Conservation (phyloP, 768 basidiomycete species). For the Psilocybe subaeruginosa region DNA sequence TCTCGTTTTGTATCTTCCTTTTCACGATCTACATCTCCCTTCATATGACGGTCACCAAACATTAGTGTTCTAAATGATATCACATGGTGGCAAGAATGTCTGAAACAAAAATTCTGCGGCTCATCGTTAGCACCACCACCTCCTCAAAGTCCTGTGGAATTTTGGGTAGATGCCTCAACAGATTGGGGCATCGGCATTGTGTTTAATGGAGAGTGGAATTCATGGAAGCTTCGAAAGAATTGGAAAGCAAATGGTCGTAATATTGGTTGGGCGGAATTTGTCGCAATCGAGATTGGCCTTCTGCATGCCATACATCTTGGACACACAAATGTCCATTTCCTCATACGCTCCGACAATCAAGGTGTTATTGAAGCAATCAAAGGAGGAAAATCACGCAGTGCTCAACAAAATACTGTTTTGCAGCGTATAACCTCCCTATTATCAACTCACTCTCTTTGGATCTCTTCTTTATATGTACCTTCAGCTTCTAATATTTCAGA, state of each 20-base stretch:
- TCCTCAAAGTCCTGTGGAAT: constrained; percentile 3
- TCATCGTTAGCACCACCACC: constrained; percentile 16
- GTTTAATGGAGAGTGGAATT: constrained; percentile 31
- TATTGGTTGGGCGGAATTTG: constrained; percentile 46
- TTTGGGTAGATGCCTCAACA: constrained; percentile 41
- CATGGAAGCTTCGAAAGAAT: constrained; percentile 29
- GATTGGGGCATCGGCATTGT: constrained; percentile 38
- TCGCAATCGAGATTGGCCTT: constrained; percentile 39
- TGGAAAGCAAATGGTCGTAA: constrained; percentile 32
- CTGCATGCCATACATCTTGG: constrained; percentile 22
- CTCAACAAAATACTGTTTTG: constrained; percentile 31
- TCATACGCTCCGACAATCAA: constrained; percentile 36
- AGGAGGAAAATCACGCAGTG: constrained; percentile 27
- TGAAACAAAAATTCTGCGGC: constrained; percentile 15
- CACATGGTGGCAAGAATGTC: constrained; percentile 27
- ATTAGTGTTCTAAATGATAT: constrained; percentile 21
- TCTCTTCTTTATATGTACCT: constrained; percentile 28
- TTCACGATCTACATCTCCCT: constrained; percentile 7
- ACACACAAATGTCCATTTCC: constrained; percentile 27
- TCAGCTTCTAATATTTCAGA: constrained; percentile 25
- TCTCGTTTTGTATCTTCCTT: constrained; percentile 31
- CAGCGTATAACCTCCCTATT: constrained; percentile 25
- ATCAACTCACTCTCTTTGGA: constrained; percentile 25
- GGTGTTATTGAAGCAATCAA: constrained; percentile 32
- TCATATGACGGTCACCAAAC: constrained; percentile 17